Evolutionary conservation across 208 protist species (phyloP).

Genomic region (Porcisia hertigi): DNA sequence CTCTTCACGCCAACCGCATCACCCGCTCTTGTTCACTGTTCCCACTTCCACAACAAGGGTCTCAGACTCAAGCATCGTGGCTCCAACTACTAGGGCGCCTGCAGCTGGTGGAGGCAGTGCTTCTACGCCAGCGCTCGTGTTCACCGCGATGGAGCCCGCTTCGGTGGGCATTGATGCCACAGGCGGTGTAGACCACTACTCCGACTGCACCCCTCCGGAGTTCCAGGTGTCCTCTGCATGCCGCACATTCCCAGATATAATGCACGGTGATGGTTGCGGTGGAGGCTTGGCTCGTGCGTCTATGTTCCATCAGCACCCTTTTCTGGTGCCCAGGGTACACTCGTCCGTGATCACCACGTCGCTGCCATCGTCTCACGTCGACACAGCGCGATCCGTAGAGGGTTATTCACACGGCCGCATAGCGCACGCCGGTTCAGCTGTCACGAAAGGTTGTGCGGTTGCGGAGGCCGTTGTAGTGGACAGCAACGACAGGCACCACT

Average conservation of each 20-base stretch:
- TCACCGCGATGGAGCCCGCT: constrained; percentile 1
- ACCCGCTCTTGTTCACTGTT: background rate
- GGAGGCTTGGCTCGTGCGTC: background rate
- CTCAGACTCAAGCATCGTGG: background rate
- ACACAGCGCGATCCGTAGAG: background rate
- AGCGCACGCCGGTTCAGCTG: background rate
- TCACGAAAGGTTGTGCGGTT: background rate
- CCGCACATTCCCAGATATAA: background rate
- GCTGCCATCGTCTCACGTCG: background rate
- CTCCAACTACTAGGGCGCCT: background rate
- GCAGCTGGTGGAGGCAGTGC: background rate
- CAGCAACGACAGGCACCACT: background rate
- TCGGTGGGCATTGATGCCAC: background rate
- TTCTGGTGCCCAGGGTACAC: background rate
- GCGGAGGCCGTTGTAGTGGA: background rate
- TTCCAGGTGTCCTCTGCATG: background rate
- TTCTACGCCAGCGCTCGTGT: background rate
- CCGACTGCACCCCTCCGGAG: background rate
- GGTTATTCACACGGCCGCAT: background rate
- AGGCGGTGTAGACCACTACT: background rate
- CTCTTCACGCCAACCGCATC: background rate
- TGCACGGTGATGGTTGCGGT: background rate
- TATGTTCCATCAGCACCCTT: constrained; percentile 1
- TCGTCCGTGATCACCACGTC: background rate
- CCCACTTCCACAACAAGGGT: background rate